A percentile compares a stretch with the other conserved stretches of the same genome.
Evolutionary conservation across 129 eudicot species (phyloP).

Genomic region (Arctium minus): DNA sequence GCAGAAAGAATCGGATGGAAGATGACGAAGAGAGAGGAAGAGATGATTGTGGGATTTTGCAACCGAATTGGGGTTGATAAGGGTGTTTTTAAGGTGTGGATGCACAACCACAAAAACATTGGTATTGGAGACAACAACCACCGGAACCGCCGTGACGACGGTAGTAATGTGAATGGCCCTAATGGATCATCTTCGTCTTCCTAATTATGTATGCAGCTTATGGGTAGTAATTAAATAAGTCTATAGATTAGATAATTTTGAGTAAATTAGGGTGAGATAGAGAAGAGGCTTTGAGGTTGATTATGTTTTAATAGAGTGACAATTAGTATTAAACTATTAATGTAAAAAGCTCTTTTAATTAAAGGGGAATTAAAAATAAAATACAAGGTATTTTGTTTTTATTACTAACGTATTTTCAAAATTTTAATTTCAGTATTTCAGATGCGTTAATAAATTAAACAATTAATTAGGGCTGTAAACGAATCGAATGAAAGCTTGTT

Average conservation of each 20-base stretch:
- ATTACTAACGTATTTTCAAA: too few relatives aligned
- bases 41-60: conserved; percentile 32
- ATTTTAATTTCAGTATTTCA: too few relatives aligned
- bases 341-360: not conserved
- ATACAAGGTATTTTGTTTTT: too few relatives aligned
- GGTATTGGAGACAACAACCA: not conserved
- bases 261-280: not conserved
- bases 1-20: conserved; percentile 64
- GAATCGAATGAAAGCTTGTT: too few relatives aligned
- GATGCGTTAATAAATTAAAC: too few relatives aligned
- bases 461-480: too few relatives aligned
- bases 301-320: not conserved
- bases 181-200: conserved; percentile 59
- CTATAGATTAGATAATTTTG: not conserved
- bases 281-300: not conserved
- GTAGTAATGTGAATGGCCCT: conserved; percentile 6
- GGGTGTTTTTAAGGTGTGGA: conserved; percentile 65
- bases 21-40: conserved; percentile 48
- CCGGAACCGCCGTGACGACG: conserved; percentile 14
- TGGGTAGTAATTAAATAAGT: not conserved
- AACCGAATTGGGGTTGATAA: conserved; percentile 45
- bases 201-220: not conserved
- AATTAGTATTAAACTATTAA: not conserved
- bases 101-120: conserved; percentile 67
- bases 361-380: not conserved